Conservation (phyloP, 139 green algal genomes). For the Tetradesmus obliquus region DNA sequence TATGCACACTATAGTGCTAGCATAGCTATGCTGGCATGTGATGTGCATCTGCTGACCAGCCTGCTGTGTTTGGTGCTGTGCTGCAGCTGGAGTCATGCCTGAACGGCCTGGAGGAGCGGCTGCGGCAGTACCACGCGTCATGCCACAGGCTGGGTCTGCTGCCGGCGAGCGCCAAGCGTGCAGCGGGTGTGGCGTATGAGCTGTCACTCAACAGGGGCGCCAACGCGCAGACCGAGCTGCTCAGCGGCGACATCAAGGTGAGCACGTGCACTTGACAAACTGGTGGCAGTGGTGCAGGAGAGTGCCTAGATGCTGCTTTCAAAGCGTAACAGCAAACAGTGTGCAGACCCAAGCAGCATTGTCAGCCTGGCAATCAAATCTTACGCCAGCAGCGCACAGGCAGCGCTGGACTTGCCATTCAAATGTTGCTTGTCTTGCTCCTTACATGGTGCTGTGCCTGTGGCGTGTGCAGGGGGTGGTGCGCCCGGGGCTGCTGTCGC, state of each 20-base stretch:
- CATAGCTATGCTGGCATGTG: neutral
- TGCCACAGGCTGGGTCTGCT: conserved; percentile 84
- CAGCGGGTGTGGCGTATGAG: conserved; percentile 83
- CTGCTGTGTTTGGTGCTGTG: neutral
- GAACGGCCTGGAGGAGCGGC: conserved; percentile 60
- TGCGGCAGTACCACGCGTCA: conserved; percentile 75
- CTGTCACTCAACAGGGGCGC: conserved; percentile 71
- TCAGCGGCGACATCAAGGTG: conserved; percentile 87
- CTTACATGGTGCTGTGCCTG: neutral
- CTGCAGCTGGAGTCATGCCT: conserved; percentile 50
- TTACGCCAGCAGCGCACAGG: too few relatives aligned
- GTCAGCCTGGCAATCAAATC: too few relatives aligned
- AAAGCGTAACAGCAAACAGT: neutral
- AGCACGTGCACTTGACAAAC: neutral
- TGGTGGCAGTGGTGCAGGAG: neutral
- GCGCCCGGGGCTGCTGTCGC: conserved; percentile 69
- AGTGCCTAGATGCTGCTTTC: neutral
- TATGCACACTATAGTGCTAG: neutral
- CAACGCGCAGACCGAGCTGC: conserved; percentile 61
- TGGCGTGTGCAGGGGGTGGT: conserved; percentile 65
- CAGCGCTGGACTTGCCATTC: too few relatives aligned
- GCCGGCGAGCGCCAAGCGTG: conserved; percentile 86
- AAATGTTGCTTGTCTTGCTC: too few relatives aligned
- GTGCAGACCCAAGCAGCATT: too few relatives aligned
- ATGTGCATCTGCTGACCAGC: neutral